Conservation (phyloP, 1,284 basidiomycete species). For the Porodaedalea pini region DNA sequence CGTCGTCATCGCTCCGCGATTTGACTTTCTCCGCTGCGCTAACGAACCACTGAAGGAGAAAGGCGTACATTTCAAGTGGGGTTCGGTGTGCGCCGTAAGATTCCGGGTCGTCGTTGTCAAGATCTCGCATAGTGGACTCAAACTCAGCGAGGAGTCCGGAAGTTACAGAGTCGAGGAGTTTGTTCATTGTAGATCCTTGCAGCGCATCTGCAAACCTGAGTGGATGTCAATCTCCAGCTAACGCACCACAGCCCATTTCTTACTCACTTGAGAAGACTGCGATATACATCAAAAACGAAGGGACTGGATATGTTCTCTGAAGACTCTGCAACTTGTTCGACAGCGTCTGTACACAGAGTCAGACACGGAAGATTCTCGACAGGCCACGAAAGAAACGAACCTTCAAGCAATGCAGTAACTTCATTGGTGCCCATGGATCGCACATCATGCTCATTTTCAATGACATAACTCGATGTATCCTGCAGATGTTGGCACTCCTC, state of each 20-base stretch:
- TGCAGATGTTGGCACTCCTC: slow-evolving; percentile 67
- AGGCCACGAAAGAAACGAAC: slow-evolving; percentile 30
- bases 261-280: slow-evolving; percentile 64
- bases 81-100: slow-evolving; percentile 64
- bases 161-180: slow-evolving; percentile 72
- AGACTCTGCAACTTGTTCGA: slow-evolving; percentile 69
- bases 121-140: slow-evolving; percentile 61
- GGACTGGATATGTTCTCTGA: slow-evolving; percentile 65
- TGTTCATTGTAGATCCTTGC: slow-evolving; percentile 61
- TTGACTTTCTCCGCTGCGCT: slow-evolving; percentile 72
- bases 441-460: slow-evolving; percentile 64
- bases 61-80: slow-evolving; percentile 85
- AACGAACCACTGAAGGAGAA: slow-evolving; percentile 85
- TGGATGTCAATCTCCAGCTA: neutral
- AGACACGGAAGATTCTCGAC: neutral
- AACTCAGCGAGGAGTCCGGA: slow-evolving; percentile 70
- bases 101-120: slow-evolving; percentile 70
- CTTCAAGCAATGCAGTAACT: slow-evolving; percentile 48
- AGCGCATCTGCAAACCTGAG: slow-evolving; percentile 50
- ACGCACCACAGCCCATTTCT: neutral
- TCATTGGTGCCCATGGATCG: slow-evolving; percentile 40
- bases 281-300: slow-evolving; percentile 74
- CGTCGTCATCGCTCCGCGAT: slow-evolving; percentile 47
- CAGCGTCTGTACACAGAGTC: slow-evolving; percentile 49
- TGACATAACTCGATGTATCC: slow-evolving; percentile 55